Percentiles rank a stretch among this genome's conserved stretches.
Evolutionary conservation across 2,329 filamentous ascomycete species (phyloP).

Genomic region (Stagonosporopsis rhizophila): DNA sequence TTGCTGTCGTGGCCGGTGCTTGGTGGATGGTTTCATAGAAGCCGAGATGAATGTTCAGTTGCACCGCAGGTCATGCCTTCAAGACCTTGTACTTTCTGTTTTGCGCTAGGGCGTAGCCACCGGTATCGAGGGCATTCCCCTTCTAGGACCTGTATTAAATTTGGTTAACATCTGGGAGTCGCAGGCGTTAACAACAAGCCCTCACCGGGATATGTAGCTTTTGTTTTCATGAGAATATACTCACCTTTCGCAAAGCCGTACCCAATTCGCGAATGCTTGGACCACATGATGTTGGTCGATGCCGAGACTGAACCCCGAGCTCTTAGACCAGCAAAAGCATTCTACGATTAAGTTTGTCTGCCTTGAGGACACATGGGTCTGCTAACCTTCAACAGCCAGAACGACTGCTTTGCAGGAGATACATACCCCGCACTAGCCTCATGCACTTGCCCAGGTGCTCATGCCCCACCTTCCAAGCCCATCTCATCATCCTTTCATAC

Average conservation of each 20-base stretch:
- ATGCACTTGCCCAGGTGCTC: slow-evolving; percentile 14
- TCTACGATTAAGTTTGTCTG: not conserved
- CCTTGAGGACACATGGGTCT: not conserved
- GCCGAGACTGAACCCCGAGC: not conserved
- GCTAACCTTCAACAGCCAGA: not conserved
- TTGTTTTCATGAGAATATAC: slow-evolving; percentile 7
- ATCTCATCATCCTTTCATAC: slow-evolving; percentile 26
- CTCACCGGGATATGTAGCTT: slow-evolving; percentile 4
- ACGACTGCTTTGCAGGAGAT: not conserved
- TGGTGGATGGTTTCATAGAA: slow-evolving; percentile 59
- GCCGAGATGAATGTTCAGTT: not conserved
- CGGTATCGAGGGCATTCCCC: not conserved
- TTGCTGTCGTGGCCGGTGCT: slow-evolving; percentile 62
- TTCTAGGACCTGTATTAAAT: slow-evolving; percentile 11
- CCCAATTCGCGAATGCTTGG: not conserved
- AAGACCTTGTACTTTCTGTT: slow-evolving; percentile 5
- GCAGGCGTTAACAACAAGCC: slow-evolving; percentile 8
- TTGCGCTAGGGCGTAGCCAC: slow-evolving; percentile 3
- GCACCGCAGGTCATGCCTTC: not conserved
- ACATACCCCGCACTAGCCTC: slow-evolving; percentile 13
- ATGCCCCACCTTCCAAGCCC: slow-evolving; percentile 20
- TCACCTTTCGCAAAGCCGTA: not conserved
- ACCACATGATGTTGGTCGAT: not conserved
- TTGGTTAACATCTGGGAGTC: slow-evolving; percentile 15
- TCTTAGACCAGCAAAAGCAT: not conserved